Evolutionary conservation across 176 grass and related monocot genomes (phyloP).

Genomic region (Luzula sylvatica): DNA sequence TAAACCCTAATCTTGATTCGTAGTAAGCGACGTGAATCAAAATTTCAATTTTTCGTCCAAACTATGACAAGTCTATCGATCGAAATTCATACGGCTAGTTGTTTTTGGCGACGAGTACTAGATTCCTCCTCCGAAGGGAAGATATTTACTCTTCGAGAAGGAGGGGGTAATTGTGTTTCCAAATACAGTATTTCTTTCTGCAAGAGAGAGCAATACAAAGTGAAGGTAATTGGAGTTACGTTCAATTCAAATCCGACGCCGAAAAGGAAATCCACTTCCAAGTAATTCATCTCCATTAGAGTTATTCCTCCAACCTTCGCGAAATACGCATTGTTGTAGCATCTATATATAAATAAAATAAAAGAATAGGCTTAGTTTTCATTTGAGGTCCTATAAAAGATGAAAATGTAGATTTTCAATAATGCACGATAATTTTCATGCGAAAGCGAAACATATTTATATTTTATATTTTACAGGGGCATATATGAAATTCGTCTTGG

Average conservation of each 20-base stretch:
- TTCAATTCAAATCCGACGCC: constrained; percentile 93
- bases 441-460: background rate
- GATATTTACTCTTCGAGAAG: constrained; percentile 28
- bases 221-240: constrained; percentile 65
- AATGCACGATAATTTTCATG: background rate
- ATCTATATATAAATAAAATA: constrained; percentile 27
- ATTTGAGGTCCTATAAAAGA: background rate
- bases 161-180: constrained; percentile 29
- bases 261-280: constrained; percentile 96
- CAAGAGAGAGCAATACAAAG: constrained; percentile 69
- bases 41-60: constrained; percentile 21
- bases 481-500: background rate
- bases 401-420: too few relatives aligned
- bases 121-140: constrained; percentile 47
- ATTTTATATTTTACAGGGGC: background rate
- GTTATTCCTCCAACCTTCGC: constrained; percentile 90
- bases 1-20: constrained; percentile 10
- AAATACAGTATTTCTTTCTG: constrained; percentile 75
- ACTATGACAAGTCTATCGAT: constrained; percentile 5
- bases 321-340: constrained; percentile 99
- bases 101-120: constrained; percentile 36
- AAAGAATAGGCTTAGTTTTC: background rate
- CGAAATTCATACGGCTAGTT: constrained; percentile 56
- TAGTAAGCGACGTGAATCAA: constrained; percentile 11
- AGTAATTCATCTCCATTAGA: constrained; percentile 92